Evolutionary conservation across 805 yeast species (phyloP).

Genomic region (Kazachstania kunashirensis): DNA sequence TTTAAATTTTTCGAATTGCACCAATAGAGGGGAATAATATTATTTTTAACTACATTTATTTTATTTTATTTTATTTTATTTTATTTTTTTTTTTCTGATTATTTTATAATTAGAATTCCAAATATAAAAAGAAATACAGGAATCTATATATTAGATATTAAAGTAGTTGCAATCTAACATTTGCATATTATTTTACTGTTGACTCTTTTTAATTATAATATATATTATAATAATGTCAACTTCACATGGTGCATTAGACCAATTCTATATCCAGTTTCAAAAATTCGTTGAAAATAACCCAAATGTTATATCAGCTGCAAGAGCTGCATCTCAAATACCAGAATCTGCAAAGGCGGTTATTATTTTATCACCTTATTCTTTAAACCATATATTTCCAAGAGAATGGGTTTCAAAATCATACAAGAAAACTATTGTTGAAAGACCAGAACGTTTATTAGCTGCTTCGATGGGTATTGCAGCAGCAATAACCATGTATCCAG

Average conservation of each 20-base stretch:
- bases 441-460: slow-evolving; percentile 73
- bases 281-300: slow-evolving; percentile 35
- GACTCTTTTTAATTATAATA: no score
- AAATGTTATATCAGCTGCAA: slow-evolving; percentile 29
- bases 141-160: no score
- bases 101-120: no score
- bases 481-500: slow-evolving; percentile 60
- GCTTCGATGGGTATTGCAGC: slow-evolving; percentile 70
- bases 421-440: slow-evolving; percentile 60
- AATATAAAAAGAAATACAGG: no score
- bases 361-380: slow-evolving; percentile 57
- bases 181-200: no score
- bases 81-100: no score
- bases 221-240: slow-evolving; percentile 8
- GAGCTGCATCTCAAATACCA: slow-evolving; percentile 28
- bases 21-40: no score
- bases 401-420: slow-evolving; percentile 66
- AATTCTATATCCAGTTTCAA: slow-evolving; percentile 36
- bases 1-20: no score
- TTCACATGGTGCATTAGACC: slow-evolving; percentile 26
- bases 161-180: no score
- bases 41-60: no score
- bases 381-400: slow-evolving; percentile 65
- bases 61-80: no score
- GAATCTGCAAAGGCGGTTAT: slow-evolving; percentile 45